Conservation (phyloP, 148 eudicot genomes). For the Rhododendron mucronatum region DNA sequence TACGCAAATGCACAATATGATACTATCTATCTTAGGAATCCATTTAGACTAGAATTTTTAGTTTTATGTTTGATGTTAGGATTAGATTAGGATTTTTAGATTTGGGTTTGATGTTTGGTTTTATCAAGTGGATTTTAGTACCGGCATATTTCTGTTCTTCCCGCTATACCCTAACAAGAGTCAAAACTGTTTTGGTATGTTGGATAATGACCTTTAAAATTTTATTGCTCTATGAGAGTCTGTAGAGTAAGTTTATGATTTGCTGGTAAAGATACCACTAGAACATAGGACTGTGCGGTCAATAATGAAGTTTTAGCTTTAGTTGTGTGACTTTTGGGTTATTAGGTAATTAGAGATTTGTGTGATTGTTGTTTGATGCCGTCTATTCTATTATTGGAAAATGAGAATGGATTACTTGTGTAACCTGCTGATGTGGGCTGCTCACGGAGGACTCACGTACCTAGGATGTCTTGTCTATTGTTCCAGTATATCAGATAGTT, state of each 20-base stretch:
- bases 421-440: constrained; percentile 6
- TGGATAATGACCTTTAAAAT: not conserved
- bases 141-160: not conserved
- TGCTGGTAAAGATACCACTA: not conserved
- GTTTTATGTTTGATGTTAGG: not conserved
- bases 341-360: not conserved
- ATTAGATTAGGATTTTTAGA: not conserved
- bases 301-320: not conserved
- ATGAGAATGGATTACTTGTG: not conserved
- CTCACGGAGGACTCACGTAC: not conserved
- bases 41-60: not conserved
- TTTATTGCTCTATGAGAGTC: not conserved
- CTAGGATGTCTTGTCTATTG: not conserved
- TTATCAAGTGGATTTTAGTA: not conserved
- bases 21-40: not conserved
- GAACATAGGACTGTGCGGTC: not conserved
- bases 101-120: not conserved
- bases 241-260: not conserved
- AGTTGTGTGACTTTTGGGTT: not conserved
- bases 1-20: not conserved
- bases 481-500: not conserved
- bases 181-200: not conserved
- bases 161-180: not conserved
- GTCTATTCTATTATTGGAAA: not conserved
- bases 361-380: constrained; percentile 1